Conservation (phyloP, 768 basidiomycete species). For the Suillus spraguei region DNA sequence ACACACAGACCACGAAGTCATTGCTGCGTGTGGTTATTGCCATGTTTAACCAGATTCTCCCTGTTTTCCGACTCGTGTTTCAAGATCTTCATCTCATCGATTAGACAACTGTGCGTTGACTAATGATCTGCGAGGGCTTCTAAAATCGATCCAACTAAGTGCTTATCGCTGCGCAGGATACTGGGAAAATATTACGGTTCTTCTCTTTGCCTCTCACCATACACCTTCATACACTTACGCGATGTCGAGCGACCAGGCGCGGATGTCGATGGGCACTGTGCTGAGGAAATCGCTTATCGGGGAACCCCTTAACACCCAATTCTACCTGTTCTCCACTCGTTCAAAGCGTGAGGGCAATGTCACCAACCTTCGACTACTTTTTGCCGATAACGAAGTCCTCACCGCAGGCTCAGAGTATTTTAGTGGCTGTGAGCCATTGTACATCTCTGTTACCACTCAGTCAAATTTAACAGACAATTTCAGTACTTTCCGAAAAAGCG, state of each 20-base stretch:
- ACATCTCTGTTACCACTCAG: not conserved
- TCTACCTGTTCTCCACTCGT: constrained; percentile 21
- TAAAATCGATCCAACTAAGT: not conserved
- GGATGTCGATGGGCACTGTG: not conserved
- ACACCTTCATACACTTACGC: not conserved
- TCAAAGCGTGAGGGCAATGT: constrained; percentile 11
- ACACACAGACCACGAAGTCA: not conserved
- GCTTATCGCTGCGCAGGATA: not conserved
- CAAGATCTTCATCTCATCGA: not conserved
- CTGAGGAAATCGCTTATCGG: constrained; percentile 14
- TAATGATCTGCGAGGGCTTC: not conserved
- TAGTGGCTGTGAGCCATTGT: constrained; percentile 14
- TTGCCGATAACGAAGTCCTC: constrained; percentile 18
- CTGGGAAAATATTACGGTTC: not conserved
- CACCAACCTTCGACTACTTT: constrained; percentile 16
- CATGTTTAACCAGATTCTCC: not conserved
- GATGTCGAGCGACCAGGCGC: constrained; percentile 8
- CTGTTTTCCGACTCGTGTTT: not conserved
- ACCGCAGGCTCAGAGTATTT: constrained; percentile 19
- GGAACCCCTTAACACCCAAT: constrained; percentile 22
- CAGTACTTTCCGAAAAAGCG: not conserved
- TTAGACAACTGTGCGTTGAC: not conserved
- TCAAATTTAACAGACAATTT: not conserved
- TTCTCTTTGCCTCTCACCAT: not conserved
- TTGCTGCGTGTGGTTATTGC: not conserved